Percentiles rank a stretch among this genome's conserved stretches.
phyloP scores from a whole-genome alignment of 1,139 yeast species.

The Taphrina wiesneri region DNA sequence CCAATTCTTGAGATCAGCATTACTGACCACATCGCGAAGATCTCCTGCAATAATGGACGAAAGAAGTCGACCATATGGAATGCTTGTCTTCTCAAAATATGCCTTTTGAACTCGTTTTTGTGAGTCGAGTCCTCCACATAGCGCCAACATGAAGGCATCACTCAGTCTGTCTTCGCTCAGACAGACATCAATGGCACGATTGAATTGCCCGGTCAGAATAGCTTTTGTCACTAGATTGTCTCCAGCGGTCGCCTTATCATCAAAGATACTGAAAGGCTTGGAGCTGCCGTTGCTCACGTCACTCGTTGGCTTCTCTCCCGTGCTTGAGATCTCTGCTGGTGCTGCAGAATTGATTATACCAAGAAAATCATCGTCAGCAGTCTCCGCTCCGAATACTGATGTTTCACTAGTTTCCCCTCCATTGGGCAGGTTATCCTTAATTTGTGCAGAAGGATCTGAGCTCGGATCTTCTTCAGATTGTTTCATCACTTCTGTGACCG shows the following conservation, averaged over 20 bases:
- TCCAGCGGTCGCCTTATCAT: conserved; percentile 49
- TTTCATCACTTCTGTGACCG: conserved; percentile 38
- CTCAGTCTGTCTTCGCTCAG: conserved; percentile 62
- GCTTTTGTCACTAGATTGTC: conserved; percentile 57
- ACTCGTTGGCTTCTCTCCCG: not conserved
- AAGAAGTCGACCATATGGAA: conserved; percentile 69
- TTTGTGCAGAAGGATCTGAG: no score
- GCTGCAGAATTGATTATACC: conserved; percentile 5
- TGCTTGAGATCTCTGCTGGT: not conserved
- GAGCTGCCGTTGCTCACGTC: not conserved
- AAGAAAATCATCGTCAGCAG: conserved; percentile 42
- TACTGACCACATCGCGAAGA: conserved; percentile 70
- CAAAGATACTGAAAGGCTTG: conserved; percentile 48
- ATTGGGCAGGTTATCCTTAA: not conserved
- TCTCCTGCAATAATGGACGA: conserved; percentile 58
- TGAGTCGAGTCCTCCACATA: conserved; percentile 61
- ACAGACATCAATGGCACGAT: conserved; percentile 68
- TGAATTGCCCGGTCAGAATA: conserved; percentile 63
- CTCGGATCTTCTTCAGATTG: conserved; percentile 33
- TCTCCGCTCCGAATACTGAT: conserved; percentile 29
- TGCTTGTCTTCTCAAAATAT: conserved; percentile 62
- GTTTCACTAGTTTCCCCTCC: conserved; percentile 32
- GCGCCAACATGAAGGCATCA: conserved; percentile 81
- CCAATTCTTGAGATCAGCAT: conserved; percentile 82
- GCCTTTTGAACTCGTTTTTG: conserved; percentile 69